A percentile compares a stretch with the other conserved stretches of the same genome.
Evolutionary conservation across 345 rosid genomes (phyloP).

Genomic region (Microthlaspi erraticum): DNA sequence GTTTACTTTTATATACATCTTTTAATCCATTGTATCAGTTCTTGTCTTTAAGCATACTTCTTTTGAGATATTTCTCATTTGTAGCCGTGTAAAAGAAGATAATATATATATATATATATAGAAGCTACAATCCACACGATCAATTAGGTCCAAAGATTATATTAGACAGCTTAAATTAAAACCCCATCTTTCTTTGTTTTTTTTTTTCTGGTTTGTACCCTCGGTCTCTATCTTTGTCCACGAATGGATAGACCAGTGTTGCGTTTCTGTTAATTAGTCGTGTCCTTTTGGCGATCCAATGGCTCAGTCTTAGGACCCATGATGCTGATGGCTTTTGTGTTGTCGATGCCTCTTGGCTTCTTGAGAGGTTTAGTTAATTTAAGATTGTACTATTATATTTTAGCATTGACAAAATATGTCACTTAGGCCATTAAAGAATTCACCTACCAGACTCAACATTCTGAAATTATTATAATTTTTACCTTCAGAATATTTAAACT

Average conservation of each 20-base stretch:
- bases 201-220: no score
- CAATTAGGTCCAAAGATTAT: no score
- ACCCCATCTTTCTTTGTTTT: no score
- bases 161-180: no score
- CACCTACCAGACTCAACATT: neutral
- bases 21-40: no score
- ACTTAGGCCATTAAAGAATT: conserved; percentile 11
- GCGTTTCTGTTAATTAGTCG: neutral
- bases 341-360: conserved; percentile 8
- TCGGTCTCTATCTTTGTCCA: no score
- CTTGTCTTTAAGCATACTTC: no score
- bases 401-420: conserved; percentile 3
- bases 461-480: neutral
- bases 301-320: conserved; percentile 25
- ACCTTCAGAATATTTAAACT: neutral
- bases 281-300: conserved; percentile 16
- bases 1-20: no score
- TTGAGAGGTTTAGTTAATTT: conserved; percentile 18
- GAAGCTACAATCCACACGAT: no score
- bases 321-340: conserved; percentile 17
- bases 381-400: conserved; percentile 3
- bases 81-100: no score
- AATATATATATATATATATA: no score
- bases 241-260: conserved; percentile 7
- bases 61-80: no score